Base-by-base conservation (phyloP, 2,329 filamentous ascomycete genomes). In the Pseudocercospora pini-densiflorae region DNA sequence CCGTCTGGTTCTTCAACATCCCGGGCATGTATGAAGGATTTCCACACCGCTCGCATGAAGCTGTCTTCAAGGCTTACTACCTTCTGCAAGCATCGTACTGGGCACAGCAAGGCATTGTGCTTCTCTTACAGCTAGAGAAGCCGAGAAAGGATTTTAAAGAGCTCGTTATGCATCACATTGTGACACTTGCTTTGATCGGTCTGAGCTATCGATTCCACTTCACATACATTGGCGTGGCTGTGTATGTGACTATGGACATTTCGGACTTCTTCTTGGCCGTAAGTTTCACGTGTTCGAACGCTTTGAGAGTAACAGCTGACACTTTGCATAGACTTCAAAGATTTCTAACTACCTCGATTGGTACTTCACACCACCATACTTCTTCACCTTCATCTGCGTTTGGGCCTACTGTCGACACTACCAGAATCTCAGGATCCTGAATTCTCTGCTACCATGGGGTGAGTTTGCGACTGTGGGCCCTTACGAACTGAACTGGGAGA, bases 141-240 rank as follows among this genome's bases (percentile, higher is more conserved):
- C 94, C 92, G 29, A 85, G 94, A 67, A 97, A 97, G 83, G 94
- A 98, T 80, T 97, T 94, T 81, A 94, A 92, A 81, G 94, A 97
- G 83, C 86, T 97, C 62, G 92, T 97, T 59, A 88, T 90, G 62
- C 94, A 98, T 79, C 94, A 98, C 79, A 90, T 97, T 72, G 92
- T 97, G 77, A 96, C 92, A 21, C 82, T 98, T 66, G 83, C 89
- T 21, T 86, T 98, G 73, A 97, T 98, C 72, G 90, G 82, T 65
- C 82, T 94, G 76, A 95, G 92, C 82, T 98, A 97, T 82, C 89
- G 93, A 68, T 98, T 97, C 84, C 94, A 98, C 81, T 98, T 97
- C 79, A 96, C 93, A 21, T 94, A 97, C 81, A 96, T 98, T 78
- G 94, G 94, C 27, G 82, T 97, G 63, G 92, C 93, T 21, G 93